Evolutionary conservation across 371 early-diverging fungal species (phyloP), one percentile per base, ranked within the genome.

Genomic region (Mortierella sp.): DNA sequence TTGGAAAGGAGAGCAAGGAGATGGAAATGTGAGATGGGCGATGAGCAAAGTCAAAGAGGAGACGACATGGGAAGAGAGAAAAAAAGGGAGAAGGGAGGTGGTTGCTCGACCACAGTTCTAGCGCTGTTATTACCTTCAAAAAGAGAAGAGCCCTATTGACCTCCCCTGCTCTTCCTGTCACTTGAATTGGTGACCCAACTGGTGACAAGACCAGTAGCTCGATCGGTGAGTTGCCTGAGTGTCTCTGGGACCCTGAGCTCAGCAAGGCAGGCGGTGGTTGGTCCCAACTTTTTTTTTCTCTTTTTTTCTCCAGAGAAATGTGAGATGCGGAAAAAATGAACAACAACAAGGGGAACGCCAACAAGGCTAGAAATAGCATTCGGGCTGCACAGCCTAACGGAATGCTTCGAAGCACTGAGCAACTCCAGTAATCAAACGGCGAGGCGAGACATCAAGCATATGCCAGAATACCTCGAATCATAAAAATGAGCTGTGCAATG

Each of bases 21-120:
- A 53, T 53, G 53, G 6, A 59, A 31, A 31, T 14, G 14, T 57
- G 28, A 57, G 28, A 13, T 57, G 53, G 11, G 9, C 28, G 13
- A 31, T 59, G 59, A 59, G 59, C 59, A 69, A 69, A 69, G 77
- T 16, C 43, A 40, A 40, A 40, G 43, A 40, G 6, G 43, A 40
- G 43, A 2, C 40, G 24, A 53, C 59, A 72, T 74, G 69, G 70
- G 46, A 70, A 73, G 53, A 24, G 34, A 50, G 5, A 51, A 53
- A 51, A 40, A 70, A 46, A 26, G 26, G 21, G n/a, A n/a, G 44
- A 37, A 13, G 46, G 44, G 37, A 21, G 34, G 64, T 64, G 64
- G 64, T 21, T 64, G 64, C 64, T 64, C 64, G 37, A 21, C 37
- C 37, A 64, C 40, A 6, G 40, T 31, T 64, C 34, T 37, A 5